Evolutionary conservation across 2,329 filamentous ascomycete species (phyloP).

Genomic region (Zasmidium citrigriseum): DNA sequence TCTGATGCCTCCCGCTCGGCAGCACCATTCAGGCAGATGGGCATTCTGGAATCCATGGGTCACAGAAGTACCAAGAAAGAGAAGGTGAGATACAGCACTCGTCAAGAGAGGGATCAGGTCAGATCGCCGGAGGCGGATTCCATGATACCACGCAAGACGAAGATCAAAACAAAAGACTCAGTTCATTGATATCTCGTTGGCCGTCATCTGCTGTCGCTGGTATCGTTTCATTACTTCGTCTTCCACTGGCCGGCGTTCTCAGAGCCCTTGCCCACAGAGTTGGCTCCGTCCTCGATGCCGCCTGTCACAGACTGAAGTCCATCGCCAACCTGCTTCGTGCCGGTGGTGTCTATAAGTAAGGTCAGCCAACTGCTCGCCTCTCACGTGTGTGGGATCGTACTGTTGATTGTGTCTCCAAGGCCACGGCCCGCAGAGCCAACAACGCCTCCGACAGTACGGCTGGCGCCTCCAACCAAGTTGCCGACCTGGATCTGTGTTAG

Average conservation of each 20-base stretch:
- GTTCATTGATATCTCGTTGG: too few species aligned
- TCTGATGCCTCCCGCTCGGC: not conserved
- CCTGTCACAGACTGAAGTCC: slow-evolving; percentile 45
- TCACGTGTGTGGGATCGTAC: slow-evolving; percentile 1
- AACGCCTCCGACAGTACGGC: slow-evolving; percentile 55
- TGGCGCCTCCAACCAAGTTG: slow-evolving; percentile 57
- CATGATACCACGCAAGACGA: too few species aligned
- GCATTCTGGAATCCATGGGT: too few species aligned
- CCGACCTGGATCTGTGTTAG: slow-evolving; percentile 35
- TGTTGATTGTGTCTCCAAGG: slow-evolving; percentile 48
- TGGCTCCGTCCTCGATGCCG: slow-evolving; percentile 47
- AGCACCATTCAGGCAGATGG: too few species aligned
- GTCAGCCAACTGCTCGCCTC: not conserved
- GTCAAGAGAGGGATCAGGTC: too few species aligned
- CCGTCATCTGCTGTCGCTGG: too few species aligned
- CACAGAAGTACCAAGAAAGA: too few species aligned
- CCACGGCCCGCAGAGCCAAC: slow-evolving; percentile 50
- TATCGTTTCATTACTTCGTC: slow-evolving; percentile 20
- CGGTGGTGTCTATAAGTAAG: slow-evolving; percentile 38
- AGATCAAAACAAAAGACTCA: too few species aligned
- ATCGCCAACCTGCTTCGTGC: slow-evolving; percentile 45
- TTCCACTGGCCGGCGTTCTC: slow-evolving; percentile 52
- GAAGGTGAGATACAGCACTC: too few species aligned
- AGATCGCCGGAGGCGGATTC: too few species aligned
- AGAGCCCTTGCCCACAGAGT: slow-evolving; percentile 45